Conservation (phyloP, 139 green algal species). For the Limnomonas spitsbergensis region DNA sequence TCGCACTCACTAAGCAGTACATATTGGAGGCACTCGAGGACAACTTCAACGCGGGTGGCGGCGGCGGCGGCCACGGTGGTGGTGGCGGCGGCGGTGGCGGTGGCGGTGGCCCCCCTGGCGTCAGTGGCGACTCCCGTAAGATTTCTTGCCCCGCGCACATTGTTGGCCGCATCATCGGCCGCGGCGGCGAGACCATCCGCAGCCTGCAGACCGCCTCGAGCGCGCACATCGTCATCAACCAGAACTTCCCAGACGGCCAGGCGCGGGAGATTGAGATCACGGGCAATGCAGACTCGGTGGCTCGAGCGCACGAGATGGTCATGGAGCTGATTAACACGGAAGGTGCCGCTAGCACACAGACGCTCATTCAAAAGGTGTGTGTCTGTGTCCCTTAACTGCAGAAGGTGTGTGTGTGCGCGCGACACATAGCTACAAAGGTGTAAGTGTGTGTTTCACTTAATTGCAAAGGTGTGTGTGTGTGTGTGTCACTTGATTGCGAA, state of each 20-base stretch:
- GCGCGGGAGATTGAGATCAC: conserved; percentile 70
- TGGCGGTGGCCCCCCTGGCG: neutral
- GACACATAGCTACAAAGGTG: no score
- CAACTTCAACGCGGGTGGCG: conserved; percentile 5
- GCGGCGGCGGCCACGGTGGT: neutral
- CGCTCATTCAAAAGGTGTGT: conserved; percentile 78
- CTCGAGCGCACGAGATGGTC: conserved; percentile 72
- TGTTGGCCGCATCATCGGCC: conserved; percentile 92
- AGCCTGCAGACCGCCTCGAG: conserved; percentile 82
- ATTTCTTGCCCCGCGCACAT: conserved; percentile 72
- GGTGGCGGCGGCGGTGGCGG: conserved; percentile 15
- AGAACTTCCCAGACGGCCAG: conserved; percentile 54
- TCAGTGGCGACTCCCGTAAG: conserved; percentile 15
- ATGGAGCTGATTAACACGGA: conserved; percentile 82
- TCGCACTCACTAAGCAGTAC: conserved; percentile 49
- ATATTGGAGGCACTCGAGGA: conserved; percentile 46
- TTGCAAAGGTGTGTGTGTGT: no score
- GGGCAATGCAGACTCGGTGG: conserved; percentile 59
- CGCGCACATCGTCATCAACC: conserved; percentile 72
- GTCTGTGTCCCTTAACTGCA: no score
- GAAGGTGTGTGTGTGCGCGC: no score
- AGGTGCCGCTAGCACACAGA: neutral
- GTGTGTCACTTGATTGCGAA: no score
- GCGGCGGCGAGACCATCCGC: conserved; percentile 95
- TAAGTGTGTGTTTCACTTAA: no score